phyloP scores from a whole-genome alignment of 1,139 yeast genomes.

The Scheffersomyces quercinus region DNA sequence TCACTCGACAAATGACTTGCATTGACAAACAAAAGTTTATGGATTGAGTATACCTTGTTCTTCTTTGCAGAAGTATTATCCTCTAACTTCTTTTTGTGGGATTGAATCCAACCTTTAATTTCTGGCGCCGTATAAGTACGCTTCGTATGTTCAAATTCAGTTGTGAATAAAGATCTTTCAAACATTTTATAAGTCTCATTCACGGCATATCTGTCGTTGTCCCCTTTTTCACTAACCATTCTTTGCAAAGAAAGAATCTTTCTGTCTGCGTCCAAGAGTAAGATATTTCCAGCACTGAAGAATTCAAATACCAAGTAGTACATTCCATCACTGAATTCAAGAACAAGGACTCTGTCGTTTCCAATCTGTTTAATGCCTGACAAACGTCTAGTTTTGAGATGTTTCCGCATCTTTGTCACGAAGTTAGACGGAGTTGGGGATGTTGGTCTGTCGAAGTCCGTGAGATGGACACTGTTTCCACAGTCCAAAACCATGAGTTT shows the following conservation, averaged over 20 bases:
- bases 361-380: conserved; percentile 73
- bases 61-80: conserved; percentile 22
- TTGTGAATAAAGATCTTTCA: conserved; percentile 49
- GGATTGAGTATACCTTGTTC: conserved; percentile 60
- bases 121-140: conserved; percentile 30
- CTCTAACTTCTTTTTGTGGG: conserved; percentile 32
- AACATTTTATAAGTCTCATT: conserved; percentile 69
- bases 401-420: conserved; percentile 83
- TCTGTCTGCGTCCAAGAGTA: conserved; percentile 67
- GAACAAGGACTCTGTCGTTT: conserved; percentile 75
- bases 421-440: conserved; percentile 83
- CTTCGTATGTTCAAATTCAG: conserved; percentile 14
- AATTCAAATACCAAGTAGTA: conserved; percentile 83
- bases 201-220: conserved; percentile 63
- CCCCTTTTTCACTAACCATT: conserved; percentile 70
- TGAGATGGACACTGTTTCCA: conserved; percentile 78
- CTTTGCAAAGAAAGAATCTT: conserved; percentile 76
- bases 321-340: conserved; percentile 80
- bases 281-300: conserved; percentile 91
- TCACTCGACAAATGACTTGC: conserved; percentile 80
- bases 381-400: conserved; percentile 76
- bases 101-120: conserved; percentile 52
- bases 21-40: conserved; percentile 67
- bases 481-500: conserved; percentile 76
- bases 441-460: conserved; percentile 78